Evolutionary conservation across 441 rosid genomes (phyloP), one percentile per base, ranked within the genome.

Genomic region (Pelargonium myrrhifolium): DNA sequence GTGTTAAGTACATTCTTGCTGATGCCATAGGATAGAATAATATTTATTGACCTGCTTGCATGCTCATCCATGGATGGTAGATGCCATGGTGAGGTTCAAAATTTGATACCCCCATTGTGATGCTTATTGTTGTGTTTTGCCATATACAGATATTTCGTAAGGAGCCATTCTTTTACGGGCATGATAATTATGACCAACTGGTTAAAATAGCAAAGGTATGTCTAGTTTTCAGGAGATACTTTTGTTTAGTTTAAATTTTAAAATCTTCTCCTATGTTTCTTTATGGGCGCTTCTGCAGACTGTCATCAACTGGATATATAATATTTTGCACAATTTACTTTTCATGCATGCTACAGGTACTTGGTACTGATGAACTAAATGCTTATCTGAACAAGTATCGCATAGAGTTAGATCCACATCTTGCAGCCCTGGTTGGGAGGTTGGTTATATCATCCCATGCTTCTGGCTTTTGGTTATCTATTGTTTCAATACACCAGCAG

Each of bases 381-480:
- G 79, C 93, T 9, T 93, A 89, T 81, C 77, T 93, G 70, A 88
- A 67, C 68, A 88, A 80, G 86, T 93, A 88, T 76, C 93, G 84
- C 65, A 86, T 93, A 78, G 96, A 91, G 71, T 81, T 93, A 76
- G 99, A 91, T 66, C 96, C 94, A 5, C 87, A 91, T 75, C 93
- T 93, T 66, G 89, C 89, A 4, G 89, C 92, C 45, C 87, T 91
- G 42, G 95, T 93, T 35, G 99, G 99, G 65, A 93, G 97, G 97
- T 93, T 69, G 35, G 73, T 61, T n/a, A 37, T 59, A 47, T 51
- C 3, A 67, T 59, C 20, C 61, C 18, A 11, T 55, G 6, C 9
- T 9, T 47, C 17, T 12, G 12, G 31, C 20, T 70, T 58, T 20
- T 61, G 11, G 8, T 37, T 40, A 1, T 20, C 58, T 51, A 61